phyloP scores from a whole-genome alignment of 176 grass and related monocot species.

The Paspalum vaginatum region DNA sequence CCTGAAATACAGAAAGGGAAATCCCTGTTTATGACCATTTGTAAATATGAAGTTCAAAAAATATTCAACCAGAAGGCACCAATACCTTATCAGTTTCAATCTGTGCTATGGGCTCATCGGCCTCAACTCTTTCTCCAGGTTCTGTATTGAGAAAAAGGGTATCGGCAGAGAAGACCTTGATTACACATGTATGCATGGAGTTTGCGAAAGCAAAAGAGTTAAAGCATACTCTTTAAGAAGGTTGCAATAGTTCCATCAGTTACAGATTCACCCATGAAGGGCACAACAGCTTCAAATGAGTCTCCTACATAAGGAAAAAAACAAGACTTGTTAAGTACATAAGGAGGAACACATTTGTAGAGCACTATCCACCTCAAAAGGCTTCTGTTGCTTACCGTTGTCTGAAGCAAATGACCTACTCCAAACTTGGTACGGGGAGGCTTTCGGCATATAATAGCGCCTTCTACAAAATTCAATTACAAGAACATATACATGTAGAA shows the following conservation, averaged over 20 bases:
- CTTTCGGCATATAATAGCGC: slow-evolving; percentile 51
- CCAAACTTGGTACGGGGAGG: slow-evolving; percentile 74
- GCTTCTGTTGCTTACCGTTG: slow-evolving; percentile 53
- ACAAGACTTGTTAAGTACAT: slow-evolving; percentile 22
- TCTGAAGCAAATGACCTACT: slow-evolving; percentile 92
- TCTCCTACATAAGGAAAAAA: slow-evolving; percentile 55
- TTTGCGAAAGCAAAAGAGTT: not conserved
- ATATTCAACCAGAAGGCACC: not conserved
- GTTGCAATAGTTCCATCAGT: slow-evolving; percentile 95
- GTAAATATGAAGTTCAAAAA: not conserved
- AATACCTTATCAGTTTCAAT: slow-evolving; percentile 97
- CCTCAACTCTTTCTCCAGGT: slow-evolving; percentile 81
- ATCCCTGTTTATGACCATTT: not conserved
- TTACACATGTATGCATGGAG: not conserved
- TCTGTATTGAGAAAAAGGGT: slow-evolving; percentile 53
- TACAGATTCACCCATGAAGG: slow-evolving; percentile 99
- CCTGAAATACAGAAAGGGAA: slow-evolving; percentile 52
- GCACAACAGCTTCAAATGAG: slow-evolving; percentile 81
- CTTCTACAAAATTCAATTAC: slow-evolving; percentile 42
- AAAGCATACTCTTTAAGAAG: slow-evolving; percentile 83
- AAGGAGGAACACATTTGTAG: not conserved
- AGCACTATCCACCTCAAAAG: slow-evolving; percentile 3
- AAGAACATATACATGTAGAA: not conserved
- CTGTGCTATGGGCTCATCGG: slow-evolving; percentile 94
- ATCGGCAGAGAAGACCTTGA: no score